A percentile compares a stretch with the other conserved stretches of the same genome.
phyloP scores from a whole-genome alignment of 192 early-diverging fungal genomes.

The Coemansia sp. region DNA sequence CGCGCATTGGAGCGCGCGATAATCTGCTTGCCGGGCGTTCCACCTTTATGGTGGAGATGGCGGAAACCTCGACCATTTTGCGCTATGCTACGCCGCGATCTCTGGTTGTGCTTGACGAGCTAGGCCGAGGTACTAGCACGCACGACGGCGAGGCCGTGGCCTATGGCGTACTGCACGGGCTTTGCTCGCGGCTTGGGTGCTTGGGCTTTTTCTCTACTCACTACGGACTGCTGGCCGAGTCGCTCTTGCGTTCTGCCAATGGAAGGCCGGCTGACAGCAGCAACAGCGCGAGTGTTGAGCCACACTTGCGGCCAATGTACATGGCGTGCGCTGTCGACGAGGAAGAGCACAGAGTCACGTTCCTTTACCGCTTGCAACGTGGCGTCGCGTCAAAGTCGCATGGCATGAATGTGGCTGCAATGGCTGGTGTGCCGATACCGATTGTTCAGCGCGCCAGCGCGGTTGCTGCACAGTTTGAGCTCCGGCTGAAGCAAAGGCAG shows the following conservation, averaged over 20 bases:
- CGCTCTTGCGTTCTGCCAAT: conserved; percentile 58
- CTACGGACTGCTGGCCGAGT: conserved; percentile 87
- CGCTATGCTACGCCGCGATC: conserved; percentile 85
- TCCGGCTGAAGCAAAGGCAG: conserved; percentile 25
- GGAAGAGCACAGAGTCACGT: conserved; percentile 82
- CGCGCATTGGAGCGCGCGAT: conserved; percentile 97
- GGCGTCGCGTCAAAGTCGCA: conserved; percentile 92
- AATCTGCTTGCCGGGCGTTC: conserved; percentile 91
- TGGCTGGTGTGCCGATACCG: conserved; percentile 81
- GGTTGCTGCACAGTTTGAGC: conserved; percentile 77
- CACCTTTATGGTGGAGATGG: conserved; percentile 96
- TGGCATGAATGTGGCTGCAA: conserved; percentile 98
- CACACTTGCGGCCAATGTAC: conserved; percentile 76
- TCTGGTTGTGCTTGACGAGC: conserved; percentile 95
- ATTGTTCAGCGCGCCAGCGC: conserved; percentile 71
- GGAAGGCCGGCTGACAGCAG: not conserved
- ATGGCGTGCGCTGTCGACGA: conserved; percentile 87
- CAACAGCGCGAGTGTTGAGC: conserved; percentile 41
- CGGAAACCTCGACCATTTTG: conserved; percentile 91
- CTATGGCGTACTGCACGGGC: conserved; percentile 80
- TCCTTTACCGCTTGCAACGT: conserved; percentile 84
- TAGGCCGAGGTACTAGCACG: conserved; percentile 95
- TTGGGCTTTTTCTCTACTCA: conserved; percentile 95
- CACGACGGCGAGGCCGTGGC: conserved; percentile 98
- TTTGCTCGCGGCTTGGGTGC: conserved; percentile 80